These are phyloP conservation scores for Lunularia cruciata DNA, from an alignment of 225 moss, liverwort and hornwort species.

Conservation along the genomic window DNA sequence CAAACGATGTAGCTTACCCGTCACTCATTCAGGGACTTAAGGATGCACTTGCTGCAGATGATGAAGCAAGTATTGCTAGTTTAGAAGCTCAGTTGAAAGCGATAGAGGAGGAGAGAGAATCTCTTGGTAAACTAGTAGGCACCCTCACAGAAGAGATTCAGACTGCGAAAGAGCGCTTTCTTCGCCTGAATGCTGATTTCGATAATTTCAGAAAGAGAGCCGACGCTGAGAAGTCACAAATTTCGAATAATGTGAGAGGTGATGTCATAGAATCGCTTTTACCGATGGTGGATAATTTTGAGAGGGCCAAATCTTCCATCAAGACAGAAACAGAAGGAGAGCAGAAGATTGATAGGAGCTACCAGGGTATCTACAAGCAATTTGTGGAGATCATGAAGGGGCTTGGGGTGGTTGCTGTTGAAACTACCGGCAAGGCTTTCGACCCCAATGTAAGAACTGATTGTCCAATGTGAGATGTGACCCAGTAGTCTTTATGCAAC, in stretches of 20 bases:
- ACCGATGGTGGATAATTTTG: constrained; percentile 99
- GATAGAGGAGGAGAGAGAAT: constrained; percentile 60
- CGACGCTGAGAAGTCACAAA: constrained; percentile 68
- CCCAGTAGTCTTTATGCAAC: neutral
- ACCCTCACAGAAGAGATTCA: constrained; percentile 70
- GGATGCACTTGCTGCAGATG: constrained; percentile 66
- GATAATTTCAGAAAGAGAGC: constrained; percentile 95
- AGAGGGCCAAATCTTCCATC: constrained; percentile 89
- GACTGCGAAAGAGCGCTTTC: constrained; percentile 64
- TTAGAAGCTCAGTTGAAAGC: constrained; percentile 57
- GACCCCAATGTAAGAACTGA: constrained; percentile 73
- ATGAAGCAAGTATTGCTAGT: constrained; percentile 57
- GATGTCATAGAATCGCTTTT: constrained; percentile 89
- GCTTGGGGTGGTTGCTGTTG: constrained; percentile 87
- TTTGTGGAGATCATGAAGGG: constrained; percentile 98
- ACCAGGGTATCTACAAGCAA: constrained; percentile 98
- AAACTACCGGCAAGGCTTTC: constrained; percentile 85
- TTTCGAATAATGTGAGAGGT: constrained; percentile 64
- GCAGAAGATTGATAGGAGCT: constrained; percentile 90
- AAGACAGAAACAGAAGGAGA: constrained; percentile 79
- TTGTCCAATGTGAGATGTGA: neutral
- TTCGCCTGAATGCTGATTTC: constrained; percentile 95
- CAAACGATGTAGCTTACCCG: constrained; percentile 38
- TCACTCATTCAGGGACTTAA: constrained; percentile 59
- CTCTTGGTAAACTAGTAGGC: constrained; percentile 65